Base-by-base conservation (phyloP, 306 rosid genomes). In the Boehmeria nivea region DNA sequence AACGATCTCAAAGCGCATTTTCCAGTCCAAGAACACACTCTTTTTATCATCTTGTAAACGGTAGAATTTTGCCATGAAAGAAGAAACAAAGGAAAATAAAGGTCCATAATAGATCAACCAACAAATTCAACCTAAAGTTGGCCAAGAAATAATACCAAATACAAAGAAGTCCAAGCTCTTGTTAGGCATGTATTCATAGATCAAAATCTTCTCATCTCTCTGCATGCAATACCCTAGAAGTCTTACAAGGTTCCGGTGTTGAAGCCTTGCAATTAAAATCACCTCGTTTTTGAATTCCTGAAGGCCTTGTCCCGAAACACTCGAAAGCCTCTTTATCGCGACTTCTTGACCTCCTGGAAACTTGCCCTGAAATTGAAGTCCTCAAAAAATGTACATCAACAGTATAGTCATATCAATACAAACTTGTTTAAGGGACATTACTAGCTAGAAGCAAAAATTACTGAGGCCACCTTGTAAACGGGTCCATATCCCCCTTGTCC, bases 191-290 rank as follows among this genome's bases (percentile, higher is more conserved):
- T 76, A 76, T 17, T 77, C 86, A 36, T 76, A 79, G n/a, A 83
- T 68, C 43, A 80, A 43, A 78, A 80, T 74, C 60, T 68, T 77
- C 71, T 83, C 83, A 2, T 66, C 68, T 50, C 68, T 23, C 12
- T 71, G 55, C 63, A 76, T 43, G 71, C 83, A 84, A 13, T 69
- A 81, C 20, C 87, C 87, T 5, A 73, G 28, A 38, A 78, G 67
- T 62, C 75, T 81, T 31, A 81, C 83, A 48, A 84, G 79, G 51
- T 84, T 84, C 17, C 79, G 65, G 28, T 78, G 85, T 48, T 84
- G 87, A 26, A 84, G 93, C 62, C 70, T 78, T 11, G 81, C 73
- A 37, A 84, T 84, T 47, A 84, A 58, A 52, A 45, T 33, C 46
- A 75, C 71, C 54, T 84, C 87, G 44, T 72, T 81, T 62, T 72